phyloP scores from a whole-genome alignment of 768 basidiomycete genomes.

The Kwoniella pini region DNA sequence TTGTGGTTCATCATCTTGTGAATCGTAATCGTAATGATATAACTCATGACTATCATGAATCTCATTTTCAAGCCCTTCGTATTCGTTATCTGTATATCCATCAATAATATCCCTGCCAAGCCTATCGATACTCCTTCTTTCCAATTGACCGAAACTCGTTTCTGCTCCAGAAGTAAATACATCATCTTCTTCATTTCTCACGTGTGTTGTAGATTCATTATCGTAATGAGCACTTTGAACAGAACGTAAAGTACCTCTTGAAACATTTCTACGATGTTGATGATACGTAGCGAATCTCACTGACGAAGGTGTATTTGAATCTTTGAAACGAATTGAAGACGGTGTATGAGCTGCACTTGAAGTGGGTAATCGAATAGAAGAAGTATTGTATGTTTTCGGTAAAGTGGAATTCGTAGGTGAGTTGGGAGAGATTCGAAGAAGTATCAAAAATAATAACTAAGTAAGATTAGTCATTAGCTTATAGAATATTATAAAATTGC shows the following conservation, averaged over 20 bases:
- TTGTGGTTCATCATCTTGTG: no score
- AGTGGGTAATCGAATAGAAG: conserved; percentile 7
- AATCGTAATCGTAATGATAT: not conserved
- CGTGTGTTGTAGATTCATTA: not conserved
- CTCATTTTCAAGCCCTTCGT: conserved; percentile 1
- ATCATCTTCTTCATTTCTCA: not conserved
- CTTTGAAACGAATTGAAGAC: conserved; percentile 1
- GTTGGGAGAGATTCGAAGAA: conserved; percentile 41
- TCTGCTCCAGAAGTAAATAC: conserved; percentile 9
- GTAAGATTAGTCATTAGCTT: not conserved
- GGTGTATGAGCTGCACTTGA: conserved; percentile 4
- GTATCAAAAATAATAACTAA: conserved; percentile 34
- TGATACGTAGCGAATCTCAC: not conserved
- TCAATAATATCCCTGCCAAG: not conserved
- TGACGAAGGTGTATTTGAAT: not conserved
- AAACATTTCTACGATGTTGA: conserved; percentile 3
- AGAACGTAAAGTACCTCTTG: conserved; percentile 10
- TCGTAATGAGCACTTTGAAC: not conserved
- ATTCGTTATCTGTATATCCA: not conserved
- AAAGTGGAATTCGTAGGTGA: conserved; percentile 15
- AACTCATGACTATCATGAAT: conserved; percentile 1
- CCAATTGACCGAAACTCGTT: not conserved
- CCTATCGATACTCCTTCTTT: not conserved
- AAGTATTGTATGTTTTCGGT: conserved; percentile 4
- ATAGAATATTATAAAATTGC: not conserved